These are phyloP conservation scores for Euphorbia peplus DNA, from an alignment of 345 rosid species.

Conservation along the genomic window DNA sequence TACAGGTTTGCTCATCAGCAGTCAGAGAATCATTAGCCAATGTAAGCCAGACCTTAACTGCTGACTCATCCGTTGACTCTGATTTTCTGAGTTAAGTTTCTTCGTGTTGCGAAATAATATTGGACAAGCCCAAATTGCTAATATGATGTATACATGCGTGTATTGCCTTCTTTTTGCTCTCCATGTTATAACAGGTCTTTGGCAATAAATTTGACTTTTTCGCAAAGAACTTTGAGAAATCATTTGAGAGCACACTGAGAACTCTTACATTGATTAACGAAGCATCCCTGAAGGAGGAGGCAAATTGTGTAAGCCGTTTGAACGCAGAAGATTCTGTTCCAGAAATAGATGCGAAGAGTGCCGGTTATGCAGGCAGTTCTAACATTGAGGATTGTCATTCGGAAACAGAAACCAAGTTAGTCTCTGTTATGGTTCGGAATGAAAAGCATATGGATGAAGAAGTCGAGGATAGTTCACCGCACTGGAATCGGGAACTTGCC, in stretches of 20 bases:
- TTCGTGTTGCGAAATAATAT: conserved; percentile 1
- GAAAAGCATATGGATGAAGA: conserved; percentile 31
- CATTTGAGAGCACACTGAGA: conserved; percentile 77
- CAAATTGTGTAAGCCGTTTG: conserved; percentile 17
- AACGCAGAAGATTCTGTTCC: conserved; percentile 27
- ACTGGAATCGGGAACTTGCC: conserved; percentile 39
- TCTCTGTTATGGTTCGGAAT: conserved; percentile 24
- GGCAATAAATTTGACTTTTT: conserved; percentile 67
- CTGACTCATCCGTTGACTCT: conserved; percentile 36
- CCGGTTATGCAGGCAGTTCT: conserved; percentile 17
- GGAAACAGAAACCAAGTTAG: conserved; percentile 36
- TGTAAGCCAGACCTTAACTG: conserved; percentile 59
- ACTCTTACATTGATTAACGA: conserved; percentile 68
- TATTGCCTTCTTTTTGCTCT: conserved; percentile 21
- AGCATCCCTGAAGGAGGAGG: conserved; percentile 32
- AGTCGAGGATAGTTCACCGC: conserved; percentile 29
- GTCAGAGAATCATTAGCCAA: conserved; percentile 83
- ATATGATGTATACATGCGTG: conserved; percentile 10
- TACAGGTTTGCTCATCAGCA: conserved; percentile 82
- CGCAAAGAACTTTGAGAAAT: conserved; percentile 66
- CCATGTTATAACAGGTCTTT: conserved; percentile 56
- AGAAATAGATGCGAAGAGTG: conserved; percentile 13
- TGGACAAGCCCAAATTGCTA: conserved; percentile 19
- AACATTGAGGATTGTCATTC: conserved; percentile 26
- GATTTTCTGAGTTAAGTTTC: conserved; percentile 38